Evolutionary conservation across 345 rosid genomes (phyloP).

Genomic region (Euphorbia peplus): DNA sequence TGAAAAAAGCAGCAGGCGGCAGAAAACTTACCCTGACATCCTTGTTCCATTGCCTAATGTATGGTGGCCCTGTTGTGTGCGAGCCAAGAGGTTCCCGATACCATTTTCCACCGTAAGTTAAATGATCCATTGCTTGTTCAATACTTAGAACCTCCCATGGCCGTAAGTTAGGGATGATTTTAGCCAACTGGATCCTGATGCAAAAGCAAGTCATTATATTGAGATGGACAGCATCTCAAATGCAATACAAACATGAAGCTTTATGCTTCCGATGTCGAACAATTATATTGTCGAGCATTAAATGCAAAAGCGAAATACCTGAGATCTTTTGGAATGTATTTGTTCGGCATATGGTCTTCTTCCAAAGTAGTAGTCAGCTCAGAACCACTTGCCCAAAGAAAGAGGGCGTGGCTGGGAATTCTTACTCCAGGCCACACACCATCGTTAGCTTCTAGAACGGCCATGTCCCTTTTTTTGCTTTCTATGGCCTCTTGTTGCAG

Average conservation of each 20-base stretch:
- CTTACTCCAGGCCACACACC: conserved; percentile 91
- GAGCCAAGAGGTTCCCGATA: conserved; percentile 83
- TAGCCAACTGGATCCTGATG: conserved; percentile 51
- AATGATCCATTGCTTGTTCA: conserved; percentile 94
- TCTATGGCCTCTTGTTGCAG: conserved; percentile 81
- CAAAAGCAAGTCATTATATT: conserved; percentile 12
- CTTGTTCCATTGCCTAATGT: conserved; percentile 62
- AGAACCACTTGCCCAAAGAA: conserved; percentile 96
- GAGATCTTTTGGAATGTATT: conserved; percentile 77
- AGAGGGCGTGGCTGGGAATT: conserved; percentile 80
- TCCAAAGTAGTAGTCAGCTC: conserved; percentile 70
- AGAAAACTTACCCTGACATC: conserved; percentile 44
- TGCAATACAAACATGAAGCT: not conserved
- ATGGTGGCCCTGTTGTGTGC: conserved; percentile 75
- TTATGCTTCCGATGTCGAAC: not conserved
- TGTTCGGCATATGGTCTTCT: conserved; percentile 91
- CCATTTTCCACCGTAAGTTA: conserved; percentile 83
- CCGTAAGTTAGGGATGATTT: conserved; percentile 78
- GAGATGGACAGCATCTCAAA: not conserved
- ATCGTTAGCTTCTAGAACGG: conserved; percentile 77
- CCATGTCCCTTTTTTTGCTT: conserved; percentile 75
- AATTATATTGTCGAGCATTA: conserved; percentile 6
- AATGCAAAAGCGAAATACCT: conserved; percentile 42
- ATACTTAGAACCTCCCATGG: conserved; percentile 96
- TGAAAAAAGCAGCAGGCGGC: not conserved